Conservation (phyloP, 1,284 basidiomycete genomes). For the Pisolithus thermaeus region DNA sequence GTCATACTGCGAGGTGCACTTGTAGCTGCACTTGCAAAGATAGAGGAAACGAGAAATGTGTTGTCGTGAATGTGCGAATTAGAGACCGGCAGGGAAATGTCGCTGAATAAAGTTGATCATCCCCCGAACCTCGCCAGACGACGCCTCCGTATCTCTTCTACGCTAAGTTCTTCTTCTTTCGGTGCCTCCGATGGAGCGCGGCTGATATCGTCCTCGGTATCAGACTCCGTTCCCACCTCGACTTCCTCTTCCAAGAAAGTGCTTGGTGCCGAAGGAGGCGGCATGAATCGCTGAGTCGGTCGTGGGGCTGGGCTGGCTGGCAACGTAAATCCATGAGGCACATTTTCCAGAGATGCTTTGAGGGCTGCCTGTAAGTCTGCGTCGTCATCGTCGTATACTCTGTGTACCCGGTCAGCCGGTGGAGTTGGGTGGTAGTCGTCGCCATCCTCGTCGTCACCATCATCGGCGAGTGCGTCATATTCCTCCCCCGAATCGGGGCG, state of each 20-base stretch:
- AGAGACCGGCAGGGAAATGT: background rate
- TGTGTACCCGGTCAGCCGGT: constrained; percentile 9
- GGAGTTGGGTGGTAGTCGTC: constrained; percentile 19
- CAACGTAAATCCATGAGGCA: constrained; percentile 50
- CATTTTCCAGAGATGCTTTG: constrained; percentile 69
- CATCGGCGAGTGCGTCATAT: constrained; percentile 10
- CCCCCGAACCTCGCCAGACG: constrained; percentile 74
- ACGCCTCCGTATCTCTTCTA: constrained; percentile 75
- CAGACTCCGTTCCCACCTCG: constrained; percentile 14
- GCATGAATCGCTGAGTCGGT: constrained; percentile 14
- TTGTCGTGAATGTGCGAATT: background rate
- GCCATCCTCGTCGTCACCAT: constrained; percentile 18
- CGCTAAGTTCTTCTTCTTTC: constrained; percentile 36
- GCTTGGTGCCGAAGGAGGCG: constrained; percentile 8
- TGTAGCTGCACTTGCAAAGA: background rate
- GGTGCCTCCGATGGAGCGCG: constrained; percentile 15
- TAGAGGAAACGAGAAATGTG: too few relatives aligned
- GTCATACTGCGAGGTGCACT: background rate
- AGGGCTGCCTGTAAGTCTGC: constrained; percentile 81
- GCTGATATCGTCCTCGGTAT: constrained; percentile 4
- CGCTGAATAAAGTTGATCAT: constrained; percentile 13
- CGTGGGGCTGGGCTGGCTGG: constrained; percentile 30
- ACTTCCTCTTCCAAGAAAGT: constrained; percentile 18
- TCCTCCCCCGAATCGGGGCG: constrained; percentile 16
- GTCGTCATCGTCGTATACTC: constrained; percentile 83